phyloP scores from a whole-genome alignment of 331 rosid species.

The Acacia concinna region DNA sequence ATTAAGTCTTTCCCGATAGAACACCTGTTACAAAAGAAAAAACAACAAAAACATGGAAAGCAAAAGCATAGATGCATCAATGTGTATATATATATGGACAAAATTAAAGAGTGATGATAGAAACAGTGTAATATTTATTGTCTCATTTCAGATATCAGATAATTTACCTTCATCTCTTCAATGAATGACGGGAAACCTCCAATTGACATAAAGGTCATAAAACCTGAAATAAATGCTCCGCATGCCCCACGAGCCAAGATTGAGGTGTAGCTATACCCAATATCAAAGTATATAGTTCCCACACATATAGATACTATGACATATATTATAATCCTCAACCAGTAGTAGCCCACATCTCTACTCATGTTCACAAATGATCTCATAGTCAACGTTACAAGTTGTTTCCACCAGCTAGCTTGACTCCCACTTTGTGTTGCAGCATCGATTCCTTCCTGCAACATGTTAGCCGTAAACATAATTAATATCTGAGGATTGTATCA shows the following conservation, averaged over 20 bases:
- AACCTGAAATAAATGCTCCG: slow-evolving; percentile 88
- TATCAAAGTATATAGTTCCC: slow-evolving; percentile 76
- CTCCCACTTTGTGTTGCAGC: slow-evolving; percentile 44
- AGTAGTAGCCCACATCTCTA: slow-evolving; percentile 89
- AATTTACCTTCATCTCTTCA: slow-evolving; percentile 92
- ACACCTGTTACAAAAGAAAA: slow-evolving; percentile 57
- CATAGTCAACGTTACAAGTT: slow-evolving; percentile 64
- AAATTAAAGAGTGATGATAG: not conserved
- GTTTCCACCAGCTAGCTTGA: slow-evolving; percentile 84
- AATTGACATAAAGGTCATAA: slow-evolving; percentile 96
- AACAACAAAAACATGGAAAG: slow-evolving; percentile 19
- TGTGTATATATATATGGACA: slow-evolving; percentile 26
- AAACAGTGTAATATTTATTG: not conserved
- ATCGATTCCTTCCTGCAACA: slow-evolving; percentile 60
- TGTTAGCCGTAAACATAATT: not conserved
- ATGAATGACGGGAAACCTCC: slow-evolving; percentile 96
- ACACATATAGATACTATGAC: slow-evolving; percentile 75
- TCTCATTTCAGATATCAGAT: not conserved
- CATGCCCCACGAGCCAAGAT: slow-evolving; percentile 94
- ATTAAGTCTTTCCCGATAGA: slow-evolving; percentile 73
- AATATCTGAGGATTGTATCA: slow-evolving; percentile 5
- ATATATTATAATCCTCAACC: slow-evolving; percentile 85
- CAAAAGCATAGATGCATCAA: slow-evolving; percentile 33
- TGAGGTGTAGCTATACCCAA: slow-evolving; percentile 74
- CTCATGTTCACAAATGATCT: slow-evolving; percentile 86